Evolutionary conservation across 1,284 basidiomycete species (phyloP).

Genomic region (Apiotrichum domesticum): DNA sequence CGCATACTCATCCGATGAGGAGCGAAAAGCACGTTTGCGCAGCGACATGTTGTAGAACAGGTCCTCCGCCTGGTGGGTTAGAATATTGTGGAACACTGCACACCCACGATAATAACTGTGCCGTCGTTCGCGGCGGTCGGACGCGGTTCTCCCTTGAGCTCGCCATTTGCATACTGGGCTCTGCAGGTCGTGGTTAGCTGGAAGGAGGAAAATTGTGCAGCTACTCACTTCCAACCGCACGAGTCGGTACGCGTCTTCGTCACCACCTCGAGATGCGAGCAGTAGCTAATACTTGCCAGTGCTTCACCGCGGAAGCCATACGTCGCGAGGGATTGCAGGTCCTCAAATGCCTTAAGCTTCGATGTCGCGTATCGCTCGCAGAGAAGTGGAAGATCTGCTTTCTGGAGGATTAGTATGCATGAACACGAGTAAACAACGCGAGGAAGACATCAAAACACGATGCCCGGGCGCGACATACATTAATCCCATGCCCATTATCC

Average conservation of each 20-base stretch:
- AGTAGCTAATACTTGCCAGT: constrained; percentile 91
- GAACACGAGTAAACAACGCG: not conserved
- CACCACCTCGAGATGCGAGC: constrained; percentile 78
- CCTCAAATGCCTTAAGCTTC: constrained; percentile 80
- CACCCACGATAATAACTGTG: constrained; percentile 71
- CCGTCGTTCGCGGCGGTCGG: constrained; percentile 92
- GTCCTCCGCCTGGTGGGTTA: constrained; percentile 68
- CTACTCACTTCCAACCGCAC: constrained; percentile 81
- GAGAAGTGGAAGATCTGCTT: constrained; percentile 75
- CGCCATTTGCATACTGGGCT: constrained; percentile 71
- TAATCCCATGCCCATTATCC: constrained; percentile 93
- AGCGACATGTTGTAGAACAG: constrained; percentile 93
- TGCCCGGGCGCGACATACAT: constrained; percentile 49
- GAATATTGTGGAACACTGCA: not conserved
- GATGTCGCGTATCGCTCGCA: constrained; percentile 96
- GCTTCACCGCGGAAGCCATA: constrained; percentile 99
- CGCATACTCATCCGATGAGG: constrained; percentile 83
- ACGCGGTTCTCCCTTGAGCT: constrained; percentile 67
- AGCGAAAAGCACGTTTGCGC: constrained; percentile 77
- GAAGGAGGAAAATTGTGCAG: not conserved
- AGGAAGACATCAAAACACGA: not conserved
- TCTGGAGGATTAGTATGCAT: constrained; percentile 37
- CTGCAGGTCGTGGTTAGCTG: constrained; percentile 48
- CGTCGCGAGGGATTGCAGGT: constrained; percentile 76
- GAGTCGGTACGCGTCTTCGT: constrained; percentile 77